Base-by-base conservation (phyloP, 106 monocot species). In the Phalaenopsis equestris region DNA sequence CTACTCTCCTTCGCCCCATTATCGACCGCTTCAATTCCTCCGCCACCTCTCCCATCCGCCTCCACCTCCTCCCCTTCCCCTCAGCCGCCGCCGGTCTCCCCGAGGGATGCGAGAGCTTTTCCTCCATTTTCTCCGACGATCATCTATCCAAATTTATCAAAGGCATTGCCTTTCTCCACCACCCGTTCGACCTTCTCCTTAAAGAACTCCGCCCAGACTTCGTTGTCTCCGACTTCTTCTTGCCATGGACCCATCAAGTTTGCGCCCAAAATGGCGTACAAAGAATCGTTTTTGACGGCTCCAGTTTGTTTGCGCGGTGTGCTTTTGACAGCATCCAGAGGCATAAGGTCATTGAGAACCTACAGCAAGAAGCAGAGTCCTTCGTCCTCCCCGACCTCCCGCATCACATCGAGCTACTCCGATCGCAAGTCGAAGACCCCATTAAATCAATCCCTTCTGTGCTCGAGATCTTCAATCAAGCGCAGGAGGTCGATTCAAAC, bases 61-160 rank as follows among this genome's bases (percentile, higher is more conserved):
- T 80, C 67, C 80, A 48, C 46, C 24, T 72, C 46, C 2, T 80
- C 72, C 70, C 67, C 67, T 80, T 70, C 72, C 67, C 80, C 30
- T 38, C 23, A 14, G 8, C 46, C 46, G 24, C 42, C 3, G 70
- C 14, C 14, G 52, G 70, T 5, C 43, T 80, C 12, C 79, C 72
- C 70, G 43, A 45, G 17, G 47, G 80, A 42, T 49, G 37, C 48
- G 80, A 80, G 37, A 70, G 72, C 49, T 0, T 37, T 0, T 19
- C 64, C 19, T 64, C 64, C 19, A 4, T 64, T 64, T 4, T 2
- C 64, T 64, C 64, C 8, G 19, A 4, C 11, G 23, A 4, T 4
- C 7, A n/a, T 8, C 5, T 64, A 8, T 2, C 3, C 6, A 64
- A 24, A n/a, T 23, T 64, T 24, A 1, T 23, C 3, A 21, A 24